A percentile compares a stretch with the other conserved stretches of the same genome.
phyloP scores from a whole-genome alignment of 495 filamentous ascomycete genomes.

The Elasticomyces elasticus region DNA sequence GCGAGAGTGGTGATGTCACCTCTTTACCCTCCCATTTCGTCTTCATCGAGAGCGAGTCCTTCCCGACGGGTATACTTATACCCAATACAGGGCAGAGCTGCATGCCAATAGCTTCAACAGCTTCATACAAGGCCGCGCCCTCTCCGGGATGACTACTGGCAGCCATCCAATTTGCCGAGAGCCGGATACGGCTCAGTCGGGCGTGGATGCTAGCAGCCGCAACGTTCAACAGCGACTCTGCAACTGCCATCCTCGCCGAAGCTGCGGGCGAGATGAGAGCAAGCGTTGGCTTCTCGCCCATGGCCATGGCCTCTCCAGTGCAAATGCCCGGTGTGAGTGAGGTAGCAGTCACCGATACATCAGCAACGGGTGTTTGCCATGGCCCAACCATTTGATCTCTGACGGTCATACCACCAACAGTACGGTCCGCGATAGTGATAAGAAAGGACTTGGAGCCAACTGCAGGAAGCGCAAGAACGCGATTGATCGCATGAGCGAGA shows the following conservation, averaged over 20 bases:
- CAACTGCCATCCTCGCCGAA: conserved; percentile 95
- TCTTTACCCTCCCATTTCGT: conserved; percentile 92
- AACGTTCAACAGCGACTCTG: conserved; percentile 85
- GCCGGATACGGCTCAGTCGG: conserved; percentile 63
- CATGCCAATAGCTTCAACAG: conserved; percentile 84
- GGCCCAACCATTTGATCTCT: conserved; percentile 94
- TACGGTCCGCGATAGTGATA: conserved; percentile 90
- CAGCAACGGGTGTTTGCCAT: conserved; percentile 92
- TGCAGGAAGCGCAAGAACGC: conserved; percentile 73
- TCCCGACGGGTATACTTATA: conserved; percentile 88
- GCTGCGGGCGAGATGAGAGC: conserved; percentile 85
- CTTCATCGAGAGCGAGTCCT: conserved; percentile 98
- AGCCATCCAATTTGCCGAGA: conserved; percentile 99
- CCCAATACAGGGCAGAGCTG: conserved; percentile 76
- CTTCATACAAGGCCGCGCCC: conserved; percentile 87
- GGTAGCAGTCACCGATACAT: conserved; percentile 83
- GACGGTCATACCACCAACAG: conserved; percentile 78
- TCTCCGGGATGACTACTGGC: conserved; percentile 89
- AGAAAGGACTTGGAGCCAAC: conserved; percentile 95
- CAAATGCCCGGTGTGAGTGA: conserved; percentile 60
- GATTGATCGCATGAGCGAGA: conserved; percentile 61
- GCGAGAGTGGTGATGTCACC: conserved; percentile 82
- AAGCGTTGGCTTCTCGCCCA: conserved; percentile 87
- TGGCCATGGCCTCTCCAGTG: conserved; percentile 91
- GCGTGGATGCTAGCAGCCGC: conserved; percentile 75